Percentiles rank a stretch among this genome's conserved stretches.
Evolutionary conservation across 2,329 filamentous ascomycete genomes (phyloP).

Genomic region (Metarhizium brunneum): DNA sequence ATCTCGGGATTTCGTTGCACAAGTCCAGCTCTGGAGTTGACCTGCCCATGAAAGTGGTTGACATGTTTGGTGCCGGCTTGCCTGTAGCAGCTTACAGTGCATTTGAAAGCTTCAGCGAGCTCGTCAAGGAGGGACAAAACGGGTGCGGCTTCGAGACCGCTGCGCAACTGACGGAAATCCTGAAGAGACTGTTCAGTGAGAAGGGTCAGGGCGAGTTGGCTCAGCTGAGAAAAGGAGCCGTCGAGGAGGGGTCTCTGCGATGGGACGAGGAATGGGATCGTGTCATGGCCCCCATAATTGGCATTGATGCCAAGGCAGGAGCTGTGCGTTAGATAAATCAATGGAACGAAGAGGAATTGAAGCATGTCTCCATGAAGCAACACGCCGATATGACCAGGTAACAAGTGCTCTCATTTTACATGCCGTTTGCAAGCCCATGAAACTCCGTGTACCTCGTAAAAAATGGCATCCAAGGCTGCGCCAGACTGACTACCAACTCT

Average conservation of each 20-base stretch:
- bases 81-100: slow-evolving; percentile 80
- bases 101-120: slow-evolving; percentile 82
- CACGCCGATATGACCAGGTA: not conserved
- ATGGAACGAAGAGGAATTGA: not conserved
- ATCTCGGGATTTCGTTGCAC: slow-evolving; percentile 85
- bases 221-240: slow-evolving; percentile 57
- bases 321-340: not conserved
- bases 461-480: not conserved
- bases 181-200: slow-evolving; percentile 55
- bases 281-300: slow-evolving; percentile 66
- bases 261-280: slow-evolving; percentile 94
- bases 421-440: not conserved
- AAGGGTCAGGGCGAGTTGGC: slow-evolving; percentile 43
- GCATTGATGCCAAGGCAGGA: slow-evolving; percentile 20
- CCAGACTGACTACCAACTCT: not conserved
- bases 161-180: slow-evolving; percentile 51
- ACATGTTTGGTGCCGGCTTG: slow-evolving; percentile 94
- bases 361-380: not conserved
- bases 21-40: slow-evolving; percentile 92
- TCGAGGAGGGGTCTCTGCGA: slow-evolving; percentile 62
- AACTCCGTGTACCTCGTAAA: not conserved
- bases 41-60: slow-evolving; percentile 97
- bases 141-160: slow-evolving; percentile 75
- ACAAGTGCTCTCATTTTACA: not conserved
- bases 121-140: slow-evolving; percentile 82